Evolutionary conservation across 345 rosid species (phyloP).

Genomic region (Chamaenerion angustifolium): DNA sequence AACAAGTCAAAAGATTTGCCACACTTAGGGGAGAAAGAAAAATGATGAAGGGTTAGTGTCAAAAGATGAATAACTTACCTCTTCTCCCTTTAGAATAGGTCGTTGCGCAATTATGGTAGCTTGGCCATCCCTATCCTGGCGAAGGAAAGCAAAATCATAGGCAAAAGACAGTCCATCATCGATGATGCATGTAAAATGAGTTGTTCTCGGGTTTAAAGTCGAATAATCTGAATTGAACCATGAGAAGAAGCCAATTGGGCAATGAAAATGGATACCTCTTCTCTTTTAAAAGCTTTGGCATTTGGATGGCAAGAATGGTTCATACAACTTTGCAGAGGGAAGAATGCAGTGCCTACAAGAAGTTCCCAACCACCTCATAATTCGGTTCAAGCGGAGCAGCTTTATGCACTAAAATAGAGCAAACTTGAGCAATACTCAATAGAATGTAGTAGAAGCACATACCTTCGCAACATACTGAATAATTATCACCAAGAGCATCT

Average conservation of each 20-base stretch:
- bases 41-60: not conserved
- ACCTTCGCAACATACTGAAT: conserved; percentile 74
- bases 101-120: conserved; percentile 55
- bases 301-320: conserved; percentile 88
- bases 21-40: not conserved
- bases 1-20: not conserved
- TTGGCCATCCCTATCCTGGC: conserved; percentile 79
- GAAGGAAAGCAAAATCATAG: not conserved
- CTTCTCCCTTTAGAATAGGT: conserved; percentile 55
- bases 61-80: conserved; percentile 22
- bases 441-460: conserved; percentile 6
- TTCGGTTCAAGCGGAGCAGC: not conserved
- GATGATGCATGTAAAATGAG: not conserved
- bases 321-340: conserved; percentile 86
- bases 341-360: conserved; percentile 76
- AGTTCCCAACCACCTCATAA: not conserved
- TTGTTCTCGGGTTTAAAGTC: too few relatives aligned
- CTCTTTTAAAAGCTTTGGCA: conserved; percentile 92
- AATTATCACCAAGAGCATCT: conserved; percentile 75
- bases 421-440: not conserved
- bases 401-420: not conserved
- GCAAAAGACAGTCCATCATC: not conserved
- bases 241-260: too few relatives aligned
- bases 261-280: conserved; percentile 30
- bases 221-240: too few relatives aligned